These are phyloP conservation scores for Trichomonascaceae sp. DNA, from an alignment of 1,139 yeast species.

Conservation along the genomic window DNA sequence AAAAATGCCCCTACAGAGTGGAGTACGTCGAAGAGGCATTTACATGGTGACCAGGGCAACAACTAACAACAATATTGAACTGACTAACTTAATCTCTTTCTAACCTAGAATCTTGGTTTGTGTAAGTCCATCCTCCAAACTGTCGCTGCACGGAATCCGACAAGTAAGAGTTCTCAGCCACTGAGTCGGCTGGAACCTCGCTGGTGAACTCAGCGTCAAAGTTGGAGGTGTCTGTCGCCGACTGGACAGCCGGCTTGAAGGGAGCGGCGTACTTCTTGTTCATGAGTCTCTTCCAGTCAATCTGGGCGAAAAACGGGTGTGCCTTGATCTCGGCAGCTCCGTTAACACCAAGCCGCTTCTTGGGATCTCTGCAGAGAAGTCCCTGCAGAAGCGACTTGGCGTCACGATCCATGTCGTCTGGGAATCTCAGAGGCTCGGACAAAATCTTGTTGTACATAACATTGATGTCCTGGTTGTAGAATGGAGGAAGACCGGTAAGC, in stretches of 20 bases:
- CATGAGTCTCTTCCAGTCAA: constrained; percentile 79
- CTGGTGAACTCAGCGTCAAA: constrained; percentile 88
- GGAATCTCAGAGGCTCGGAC: constrained; percentile 80
- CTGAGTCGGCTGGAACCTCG: constrained; percentile 91
- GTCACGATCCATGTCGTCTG: constrained; percentile 75
- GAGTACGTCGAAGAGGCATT: constrained; percentile 28
- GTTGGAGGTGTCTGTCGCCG: constrained; percentile 79
- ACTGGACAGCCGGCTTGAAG: constrained; percentile 82
- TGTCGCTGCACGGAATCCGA: constrained; percentile 84
- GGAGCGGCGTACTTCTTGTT: constrained; percentile 92
- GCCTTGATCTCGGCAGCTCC: constrained; percentile 79
- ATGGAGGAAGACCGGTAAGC: constrained; percentile 95
- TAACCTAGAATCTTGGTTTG: constrained; percentile 30
- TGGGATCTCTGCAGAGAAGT: constrained; percentile 76
- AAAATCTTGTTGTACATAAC: constrained; percentile 89
- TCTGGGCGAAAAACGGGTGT: constrained; percentile 79
- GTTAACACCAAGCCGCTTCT: constrained; percentile 55
- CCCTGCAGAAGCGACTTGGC: constrained; percentile 74
- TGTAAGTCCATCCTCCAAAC: constrained; percentile 98
- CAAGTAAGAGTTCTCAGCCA: constrained; percentile 53
- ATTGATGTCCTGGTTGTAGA: constrained; percentile 88
- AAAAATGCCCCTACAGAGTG: constrained; percentile 12
- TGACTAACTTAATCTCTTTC: no score
- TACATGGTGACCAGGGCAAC: no score
- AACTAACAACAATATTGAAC: no score